Base-by-base conservation (phyloP, 192 early-diverging fungal species). In the Endogone sp. region DNA sequence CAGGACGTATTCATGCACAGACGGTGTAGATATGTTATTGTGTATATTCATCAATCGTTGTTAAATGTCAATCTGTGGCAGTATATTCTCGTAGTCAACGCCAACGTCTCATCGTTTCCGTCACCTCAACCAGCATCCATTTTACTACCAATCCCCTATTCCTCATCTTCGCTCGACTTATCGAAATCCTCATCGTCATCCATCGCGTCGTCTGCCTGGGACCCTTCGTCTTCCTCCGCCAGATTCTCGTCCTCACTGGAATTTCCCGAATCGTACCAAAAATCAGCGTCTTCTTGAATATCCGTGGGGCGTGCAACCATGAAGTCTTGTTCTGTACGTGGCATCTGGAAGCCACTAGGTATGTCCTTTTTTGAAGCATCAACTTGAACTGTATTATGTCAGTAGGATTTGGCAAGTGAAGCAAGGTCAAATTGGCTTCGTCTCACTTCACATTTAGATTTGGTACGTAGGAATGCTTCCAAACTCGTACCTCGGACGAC, bases 281-380 rank as follows among this genome's bases (percentile, higher is more conserved):
- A 79, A 37, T 79, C 74, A 4, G 71, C 77, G 32, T 79, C 77
- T 66, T 79, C 77, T 55, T 79, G 72, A 60, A 79, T 66, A 26
- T 69, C 77, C 59, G 63, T 32, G 60, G 77, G 77, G 56, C 72
- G 72, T 37, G 72, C 65, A 25, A 71, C 56, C 77, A 71, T 75
- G 68, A 78, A 78, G 57, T 67, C 68, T 44, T 73, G 63, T 71
- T 80, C 75, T 24, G 71, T 68, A 22, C 68, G 68, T 4, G 81
- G 81, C 79, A 82, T 82, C 60, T 75, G 71, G 54, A 82, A 77
- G 8, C 81, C 81, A 62, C 37, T 62, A n/a, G 81, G 81, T 44
- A 82, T 80, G 64, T 82, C 73, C 63, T 75, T 71, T 56, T 82
- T 82, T 20, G 75, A 78, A 24, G 70, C 64, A 58, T 82, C 81